A percentile compares a stretch with the other conserved stretches of the same genome.
These are phyloP conservation scores for Suhomyces bolitotheri DNA, from an alignment of 1,139 yeast genomes.

Conservation along the genomic window DNA sequence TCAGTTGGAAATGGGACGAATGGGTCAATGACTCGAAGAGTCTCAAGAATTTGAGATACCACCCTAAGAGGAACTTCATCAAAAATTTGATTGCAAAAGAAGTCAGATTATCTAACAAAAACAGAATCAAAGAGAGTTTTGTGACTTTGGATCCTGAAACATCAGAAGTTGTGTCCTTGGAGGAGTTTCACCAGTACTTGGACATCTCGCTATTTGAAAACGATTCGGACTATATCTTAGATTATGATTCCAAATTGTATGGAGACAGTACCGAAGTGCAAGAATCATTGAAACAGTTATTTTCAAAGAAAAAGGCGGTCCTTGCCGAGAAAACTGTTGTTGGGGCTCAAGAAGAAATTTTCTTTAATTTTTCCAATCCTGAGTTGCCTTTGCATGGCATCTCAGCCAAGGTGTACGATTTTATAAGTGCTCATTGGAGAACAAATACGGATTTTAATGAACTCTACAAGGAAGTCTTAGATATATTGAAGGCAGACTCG, in stretches of 20 bases:
- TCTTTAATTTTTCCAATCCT: constrained; percentile 38
- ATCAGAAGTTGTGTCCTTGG: constrained; percentile 29
- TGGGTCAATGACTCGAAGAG: constrained; percentile 67
- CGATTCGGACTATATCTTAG: constrained; percentile 27
- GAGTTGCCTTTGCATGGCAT: constrained; percentile 40
- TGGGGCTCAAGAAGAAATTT: constrained; percentile 45
- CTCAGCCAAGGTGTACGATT: constrained; percentile 43
- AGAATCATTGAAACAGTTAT: constrained; percentile 30
- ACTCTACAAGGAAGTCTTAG: constrained; percentile 32
- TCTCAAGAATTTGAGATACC: constrained; percentile 44
- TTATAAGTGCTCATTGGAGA: constrained; percentile 44
- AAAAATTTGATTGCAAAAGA: constrained; percentile 82
- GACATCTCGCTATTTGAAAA: constrained; percentile 42
- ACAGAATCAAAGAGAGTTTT: constrained; percentile 71
- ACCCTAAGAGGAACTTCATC: constrained; percentile 76
- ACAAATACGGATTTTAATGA: constrained; percentile 41
- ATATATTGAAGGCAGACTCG: constrained; percentile 21
- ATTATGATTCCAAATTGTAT: constrained; percentile 41
- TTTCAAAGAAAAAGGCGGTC: constrained; percentile 33
- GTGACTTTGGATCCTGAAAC: constrained; percentile 47
- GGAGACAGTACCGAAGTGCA: constrained; percentile 28
- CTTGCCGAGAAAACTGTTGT: constrained; percentile 28
- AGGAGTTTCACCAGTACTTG: constrained; percentile 66
- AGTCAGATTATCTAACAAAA: constrained; percentile 69
- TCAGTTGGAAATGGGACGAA: constrained; percentile 98